Percentiles rank a stretch among this genome's conserved stretches.
Evolutionary conservation across 202 grass and related monocot genomes (phyloP).

Genomic region (Panicum hallii): DNA sequence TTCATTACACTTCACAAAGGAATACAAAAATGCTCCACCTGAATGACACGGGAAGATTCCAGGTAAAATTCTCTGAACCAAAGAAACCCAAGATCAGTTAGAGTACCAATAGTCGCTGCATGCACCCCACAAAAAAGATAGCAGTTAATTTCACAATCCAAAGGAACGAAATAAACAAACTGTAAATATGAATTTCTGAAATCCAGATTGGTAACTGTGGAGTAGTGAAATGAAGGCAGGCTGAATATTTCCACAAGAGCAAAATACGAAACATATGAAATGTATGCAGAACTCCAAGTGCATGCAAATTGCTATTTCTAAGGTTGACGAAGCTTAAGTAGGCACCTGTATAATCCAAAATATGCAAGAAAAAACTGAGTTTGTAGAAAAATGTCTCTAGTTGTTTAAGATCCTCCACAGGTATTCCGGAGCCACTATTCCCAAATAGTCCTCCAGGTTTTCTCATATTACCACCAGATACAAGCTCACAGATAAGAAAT

Average conservation of each 20-base stretch:
- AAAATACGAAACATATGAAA: conserved; percentile 27
- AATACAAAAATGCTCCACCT: conserved; percentile 60
- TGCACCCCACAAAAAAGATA: conserved; percentile 43
- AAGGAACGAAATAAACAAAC: conserved; percentile 25
- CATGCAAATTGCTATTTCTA: conserved; percentile 38
- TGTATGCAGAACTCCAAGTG: conserved; percentile 15
- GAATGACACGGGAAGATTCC: conserved; percentile 98
- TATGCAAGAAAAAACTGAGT: conserved; percentile 98
- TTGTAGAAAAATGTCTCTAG: conserved; percentile 99
- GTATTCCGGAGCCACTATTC: conserved; percentile 95
- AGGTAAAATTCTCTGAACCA: conserved; percentile 99
- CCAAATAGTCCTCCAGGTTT: conserved; percentile 98
- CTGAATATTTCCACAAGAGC: conserved; percentile 2
- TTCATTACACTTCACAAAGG: conserved; percentile 23
- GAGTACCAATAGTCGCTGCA: conserved; percentile 93
- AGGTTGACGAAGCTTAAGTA: conserved; percentile 25
- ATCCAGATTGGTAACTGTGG: background rate
- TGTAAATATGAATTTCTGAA: conserved; percentile 12
- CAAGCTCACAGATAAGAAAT: conserved; percentile 96
- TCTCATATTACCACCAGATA: conserved; percentile 94
- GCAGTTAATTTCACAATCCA: conserved; percentile 37
- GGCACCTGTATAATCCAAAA: conserved; percentile 96
- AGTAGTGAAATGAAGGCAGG: conserved; percentile 7
- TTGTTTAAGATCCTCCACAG: conserved; percentile 95
- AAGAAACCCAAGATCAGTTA: conserved; percentile 98